Conservation (phyloP, 495 filamentous ascomycete genomes). For the Staphylotrichum longicolle region DNA sequence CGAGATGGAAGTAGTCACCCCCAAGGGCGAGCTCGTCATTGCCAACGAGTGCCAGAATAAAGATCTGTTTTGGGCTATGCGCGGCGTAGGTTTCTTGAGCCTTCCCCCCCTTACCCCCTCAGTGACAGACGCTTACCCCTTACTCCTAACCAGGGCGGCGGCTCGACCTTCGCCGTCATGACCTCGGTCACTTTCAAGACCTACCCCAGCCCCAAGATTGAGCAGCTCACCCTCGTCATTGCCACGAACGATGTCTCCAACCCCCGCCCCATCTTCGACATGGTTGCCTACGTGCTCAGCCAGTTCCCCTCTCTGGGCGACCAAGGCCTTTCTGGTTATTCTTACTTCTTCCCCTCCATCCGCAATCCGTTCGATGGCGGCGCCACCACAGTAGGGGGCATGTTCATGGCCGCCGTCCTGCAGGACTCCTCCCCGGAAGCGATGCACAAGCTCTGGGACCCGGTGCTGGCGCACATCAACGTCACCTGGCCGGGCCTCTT, state of each 20-base stretch:
- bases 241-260: constrained; percentile 14
- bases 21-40: constrained; percentile 50
- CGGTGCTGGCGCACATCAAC: constrained; percentile 39
- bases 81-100: constrained; percentile 45
- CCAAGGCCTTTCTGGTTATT: constrained; percentile 43
- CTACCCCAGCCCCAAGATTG: constrained; percentile 34
- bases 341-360: constrained; percentile 30
- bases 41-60: constrained; percentile 55
- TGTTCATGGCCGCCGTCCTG: constrained; percentile 28
- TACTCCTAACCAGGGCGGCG: constrained; percentile 49
- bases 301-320: constrained; percentile 38
- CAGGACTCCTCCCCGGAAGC: constrained; percentile 35
- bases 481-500: constrained; percentile 47
- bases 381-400: constrained; percentile 36
- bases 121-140: too few relatives aligned
- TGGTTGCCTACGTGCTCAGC: constrained; percentile 40
- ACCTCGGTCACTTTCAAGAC: constrained; percentile 52
- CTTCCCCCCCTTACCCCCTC: too few relatives aligned
- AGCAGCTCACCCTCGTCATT: constrained; percentile 22
- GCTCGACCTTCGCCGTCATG: constrained; percentile 63
- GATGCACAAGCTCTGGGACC: constrained; percentile 44
- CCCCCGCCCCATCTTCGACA: constrained; percentile 28
- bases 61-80: constrained; percentile 67
- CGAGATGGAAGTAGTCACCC: constrained; percentile 60
- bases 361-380: constrained; percentile 19